These are phyloP conservation scores for Pseudogymnoascus sp. DNA, from an alignment of 2,329 filamentous ascomycete species.

Conservation along the genomic window DNA sequence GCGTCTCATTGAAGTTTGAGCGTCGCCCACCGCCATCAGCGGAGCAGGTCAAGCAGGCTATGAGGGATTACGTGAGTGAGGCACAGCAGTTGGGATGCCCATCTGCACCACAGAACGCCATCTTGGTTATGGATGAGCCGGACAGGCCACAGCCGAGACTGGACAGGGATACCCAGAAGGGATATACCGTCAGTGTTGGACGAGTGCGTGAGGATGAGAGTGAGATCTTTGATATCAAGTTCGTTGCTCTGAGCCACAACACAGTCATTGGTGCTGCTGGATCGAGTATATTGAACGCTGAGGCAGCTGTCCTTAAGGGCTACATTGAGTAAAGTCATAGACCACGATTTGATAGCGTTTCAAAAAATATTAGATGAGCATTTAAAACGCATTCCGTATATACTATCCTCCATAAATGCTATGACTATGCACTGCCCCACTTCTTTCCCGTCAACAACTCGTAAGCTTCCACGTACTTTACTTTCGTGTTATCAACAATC, in stretches of 20 bases:
- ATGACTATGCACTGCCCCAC: slow-evolving; percentile 30
- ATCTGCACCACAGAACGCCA: slow-evolving; percentile 74
- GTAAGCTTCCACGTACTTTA: slow-evolving; percentile 72
- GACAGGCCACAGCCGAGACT: slow-evolving; percentile 88
- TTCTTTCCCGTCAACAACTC: slow-evolving; percentile 57
- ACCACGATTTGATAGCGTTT: background rate
- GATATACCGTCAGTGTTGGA: slow-evolving; percentile 88
- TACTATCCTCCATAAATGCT: background rate
- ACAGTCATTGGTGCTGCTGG: slow-evolving; percentile 95
- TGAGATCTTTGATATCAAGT: slow-evolving; percentile 90
- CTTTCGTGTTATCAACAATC: slow-evolving; percentile 60
- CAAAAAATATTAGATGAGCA: background rate
- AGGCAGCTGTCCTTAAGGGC: slow-evolving; percentile 85
- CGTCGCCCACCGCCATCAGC: slow-evolving; percentile 66
- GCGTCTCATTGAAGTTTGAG: slow-evolving; percentile 78
- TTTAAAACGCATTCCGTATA: background rate
- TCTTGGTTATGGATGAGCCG: slow-evolving; percentile 81
- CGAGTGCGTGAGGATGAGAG: slow-evolving; percentile 78
- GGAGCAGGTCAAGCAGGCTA: slow-evolving; percentile 69
- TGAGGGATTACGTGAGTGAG: slow-evolving; percentile 76
- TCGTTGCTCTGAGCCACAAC: slow-evolving; percentile 86
- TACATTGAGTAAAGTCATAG: slow-evolving; percentile 42
- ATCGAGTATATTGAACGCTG: slow-evolving; percentile 89
- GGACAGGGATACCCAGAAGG: slow-evolving; percentile 76
- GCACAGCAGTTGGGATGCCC: slow-evolving; percentile 79